Conservation (phyloP, 768 basidiomycete species). For the Kwoniella bestiolae region DNA sequence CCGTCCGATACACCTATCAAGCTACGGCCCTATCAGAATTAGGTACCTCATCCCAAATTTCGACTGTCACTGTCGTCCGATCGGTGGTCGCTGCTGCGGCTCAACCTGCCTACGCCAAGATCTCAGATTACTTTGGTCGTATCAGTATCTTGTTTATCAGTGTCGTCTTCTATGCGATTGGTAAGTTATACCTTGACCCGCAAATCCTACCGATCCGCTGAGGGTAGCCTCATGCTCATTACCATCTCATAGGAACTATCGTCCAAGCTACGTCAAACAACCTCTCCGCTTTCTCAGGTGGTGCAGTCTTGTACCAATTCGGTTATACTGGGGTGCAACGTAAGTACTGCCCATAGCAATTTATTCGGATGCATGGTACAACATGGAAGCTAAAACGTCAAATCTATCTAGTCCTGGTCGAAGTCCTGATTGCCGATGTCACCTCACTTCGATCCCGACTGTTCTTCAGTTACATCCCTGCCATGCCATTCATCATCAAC, state of each 20-base stretch:
- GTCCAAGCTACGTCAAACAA: constrained; percentile 44
- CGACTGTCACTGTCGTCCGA: constrained; percentile 53
- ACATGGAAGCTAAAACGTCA: background rate
- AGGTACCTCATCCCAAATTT: constrained; percentile 25
- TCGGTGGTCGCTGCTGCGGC: constrained; percentile 48
- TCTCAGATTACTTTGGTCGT: constrained; percentile 55
- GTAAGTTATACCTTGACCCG: constrained; percentile 24
- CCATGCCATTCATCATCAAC: constrained; percentile 54
- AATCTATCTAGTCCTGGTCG: constrained; percentile 32
- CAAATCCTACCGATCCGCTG: background rate
- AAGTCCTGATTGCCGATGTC: constrained; percentile 56
- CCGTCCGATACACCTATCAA: constrained; percentile 28
- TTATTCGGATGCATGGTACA: constrained; percentile 34
- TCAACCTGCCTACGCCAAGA: constrained; percentile 46
- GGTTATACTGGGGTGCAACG: constrained; percentile 45
- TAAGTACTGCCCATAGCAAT: constrained; percentile 11
- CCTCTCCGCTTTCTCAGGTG: constrained; percentile 48
- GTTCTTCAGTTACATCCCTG: constrained; percentile 54
- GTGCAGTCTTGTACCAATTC: constrained; percentile 53
- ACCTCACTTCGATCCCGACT: constrained; percentile 49
- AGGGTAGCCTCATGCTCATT: too few relatives aligned
- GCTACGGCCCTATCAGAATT: constrained; percentile 29
- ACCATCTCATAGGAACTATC: constrained; percentile 50
- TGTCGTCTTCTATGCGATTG: constrained; percentile 50
- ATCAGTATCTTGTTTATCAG: constrained; percentile 44